Percentiles rank a stretch among this genome's conserved stretches.
Conservation (phyloP, 805 yeast species). For the Pichia californica region DNA sequence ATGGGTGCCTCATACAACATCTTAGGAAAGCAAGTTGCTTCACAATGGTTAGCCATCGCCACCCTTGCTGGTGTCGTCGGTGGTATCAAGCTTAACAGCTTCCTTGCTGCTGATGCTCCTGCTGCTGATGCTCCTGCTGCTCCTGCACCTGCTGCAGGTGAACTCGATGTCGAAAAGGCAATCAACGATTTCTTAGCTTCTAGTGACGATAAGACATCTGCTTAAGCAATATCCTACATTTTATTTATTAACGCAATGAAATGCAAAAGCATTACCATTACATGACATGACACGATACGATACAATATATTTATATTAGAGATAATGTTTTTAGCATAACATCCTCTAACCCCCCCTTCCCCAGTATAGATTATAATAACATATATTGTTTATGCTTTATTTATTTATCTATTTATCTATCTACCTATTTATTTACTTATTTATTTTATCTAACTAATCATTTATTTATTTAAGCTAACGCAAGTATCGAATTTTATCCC, state of each 20-base stretch:
- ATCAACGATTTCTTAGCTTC: constrained; percentile 6
- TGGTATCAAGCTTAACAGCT: constrained; percentile 27
- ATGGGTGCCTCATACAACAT: constrained; percentile 85
- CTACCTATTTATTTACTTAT: too few species aligned
- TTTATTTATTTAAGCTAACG: too few species aligned
- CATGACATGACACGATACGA: too few species aligned
- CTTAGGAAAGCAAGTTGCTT: constrained; percentile 74
- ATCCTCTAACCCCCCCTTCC: too few species aligned
- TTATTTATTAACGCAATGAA: not conserved
- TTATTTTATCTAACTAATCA: too few species aligned
- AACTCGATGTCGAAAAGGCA: constrained; percentile 4
- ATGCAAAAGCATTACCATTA: too few species aligned
- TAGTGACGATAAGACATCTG: constrained; percentile 3
- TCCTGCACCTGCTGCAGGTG: constrained; percentile 1
- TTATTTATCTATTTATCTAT: not conserved
- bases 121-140: constrained; percentile 10
- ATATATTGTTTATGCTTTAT: not conserved
- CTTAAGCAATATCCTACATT: too few species aligned
- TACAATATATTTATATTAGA: too few species aligned
- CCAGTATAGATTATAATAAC: too few species aligned
- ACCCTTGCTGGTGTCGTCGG: constrained; percentile 66
- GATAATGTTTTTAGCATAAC: too few species aligned
- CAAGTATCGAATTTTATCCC: too few species aligned
- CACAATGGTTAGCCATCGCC: constrained; percentile 80
- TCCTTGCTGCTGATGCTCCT: constrained; percentile 34